Evolutionary conservation across 2,329 filamentous ascomycete genomes (phyloP), one percentile per base, ranked within the genome.

Genomic region (Coniochaeta ligniaria): DNA sequence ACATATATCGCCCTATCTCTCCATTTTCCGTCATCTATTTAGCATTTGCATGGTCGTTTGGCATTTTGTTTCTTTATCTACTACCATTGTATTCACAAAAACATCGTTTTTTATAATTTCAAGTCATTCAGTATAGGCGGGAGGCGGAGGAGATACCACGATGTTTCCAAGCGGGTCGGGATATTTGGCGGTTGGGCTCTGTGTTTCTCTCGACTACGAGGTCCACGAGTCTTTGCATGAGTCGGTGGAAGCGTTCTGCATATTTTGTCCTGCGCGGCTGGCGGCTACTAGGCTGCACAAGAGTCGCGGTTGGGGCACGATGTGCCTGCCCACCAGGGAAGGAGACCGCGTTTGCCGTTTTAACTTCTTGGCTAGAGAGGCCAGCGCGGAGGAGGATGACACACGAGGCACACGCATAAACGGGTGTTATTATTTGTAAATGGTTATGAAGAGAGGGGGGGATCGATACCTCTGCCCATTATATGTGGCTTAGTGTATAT

Each of bases 91-190:
- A 36, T 36, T 36, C 12, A 36, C 6, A 9, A 36, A 36, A 36
- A 36, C 6, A 36, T 9, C 12, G 9, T 36, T 5, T 36, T 14
- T 36, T 61, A n/a, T n/a, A 47, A 43, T 43, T 20, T 43, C 38
- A 43, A 43, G n/a, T n/a, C 38, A 9, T 43, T 24, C 20, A 14
- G 20, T 24, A 22, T 12, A 33, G 45, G 31, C 35, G 31, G 54
- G 57, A 47, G 47, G 57, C 36, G 60, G 47, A 59, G 60, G 60
- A 61, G 60, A 61, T 61, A 61, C 57, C 60, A 61, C 35, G 16
- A 61, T 33, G 31, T 59, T 52, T n/a, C n/a, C n/a, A 22, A 26
- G 52, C 26, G 31, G 22, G 52, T 4, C 6, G 14, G n/a, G 24
- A 24, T n/a, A n/a, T n/a, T 38, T 38, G 6, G 26, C 11, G 7